Evolutionary conservation across 2,329 filamentous ascomycete species (phyloP).

Genomic region (Didymella exigua): DNA sequence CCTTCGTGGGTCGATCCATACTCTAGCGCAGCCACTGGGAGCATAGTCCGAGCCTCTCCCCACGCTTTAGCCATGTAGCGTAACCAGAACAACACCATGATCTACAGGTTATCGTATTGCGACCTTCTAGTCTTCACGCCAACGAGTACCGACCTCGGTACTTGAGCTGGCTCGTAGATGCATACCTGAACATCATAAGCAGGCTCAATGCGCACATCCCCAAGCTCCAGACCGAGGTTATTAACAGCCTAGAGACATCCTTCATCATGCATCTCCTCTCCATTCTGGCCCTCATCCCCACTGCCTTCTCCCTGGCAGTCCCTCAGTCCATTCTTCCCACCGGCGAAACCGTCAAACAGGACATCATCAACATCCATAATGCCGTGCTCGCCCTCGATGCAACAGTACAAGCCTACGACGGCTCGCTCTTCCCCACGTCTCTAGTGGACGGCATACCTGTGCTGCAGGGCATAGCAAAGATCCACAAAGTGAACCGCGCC

Average conservation of each 20-base stretch:
- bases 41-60: not conserved
- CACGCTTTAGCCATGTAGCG: not conserved
- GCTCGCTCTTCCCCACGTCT: conserved; percentile 9
- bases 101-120: not conserved
- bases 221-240: not conserved
- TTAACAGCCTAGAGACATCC: not conserved
- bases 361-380: conserved; percentile 25
- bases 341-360: conserved; percentile 19
- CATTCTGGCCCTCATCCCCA: not conserved
- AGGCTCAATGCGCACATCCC: not conserved
- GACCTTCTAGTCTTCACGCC: not conserved
- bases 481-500: conserved; percentile 25
- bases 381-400: conserved; percentile 21
- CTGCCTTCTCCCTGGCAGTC: conserved; percentile 1
- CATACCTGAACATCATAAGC: not conserved
- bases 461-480: conserved; percentile 23
- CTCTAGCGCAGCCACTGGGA: not conserved
- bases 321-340: conserved; percentile 13
- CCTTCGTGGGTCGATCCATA: not conserved
- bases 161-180: not conserved
- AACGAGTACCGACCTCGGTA: conserved; percentile 1
- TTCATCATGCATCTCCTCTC: not conserved
- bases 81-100: not conserved
- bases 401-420: conserved; percentile 11
- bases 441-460: conserved; percentile 23